phyloP scores from a whole-genome alignment of 2,329 filamentous ascomycete genomes.

The Aphanoascus verrucosus region DNA sequence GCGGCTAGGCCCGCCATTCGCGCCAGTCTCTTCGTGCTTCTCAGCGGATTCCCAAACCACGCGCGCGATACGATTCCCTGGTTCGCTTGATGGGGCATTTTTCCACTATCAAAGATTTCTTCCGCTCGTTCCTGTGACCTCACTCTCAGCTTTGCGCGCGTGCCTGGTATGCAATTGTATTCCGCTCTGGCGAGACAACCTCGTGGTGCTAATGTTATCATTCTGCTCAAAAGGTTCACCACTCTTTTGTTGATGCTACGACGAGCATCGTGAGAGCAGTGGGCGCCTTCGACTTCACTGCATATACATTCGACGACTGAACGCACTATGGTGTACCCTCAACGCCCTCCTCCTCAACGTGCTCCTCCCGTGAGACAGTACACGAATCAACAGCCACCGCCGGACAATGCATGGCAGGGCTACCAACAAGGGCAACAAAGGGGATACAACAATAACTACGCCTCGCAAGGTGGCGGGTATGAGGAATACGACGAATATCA shows the following conservation, averaged over 20 bases:
- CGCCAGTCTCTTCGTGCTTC: neutral
- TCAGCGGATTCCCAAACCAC: neutral
- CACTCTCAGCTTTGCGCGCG: too few species aligned
- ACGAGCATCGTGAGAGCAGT: too few species aligned
- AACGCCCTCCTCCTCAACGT: conserved; percentile 27
- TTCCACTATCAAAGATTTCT: too few species aligned
- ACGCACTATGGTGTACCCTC: conserved; percentile 36
- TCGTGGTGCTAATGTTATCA: too few species aligned
- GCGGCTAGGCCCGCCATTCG: conserved; percentile 4
- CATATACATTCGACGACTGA: conserved; percentile 16
- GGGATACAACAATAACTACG: conserved; percentile 19
- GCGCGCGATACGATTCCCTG: too few species aligned
- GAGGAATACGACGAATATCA: conserved; percentile 22
- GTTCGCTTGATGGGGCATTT: too few species aligned
- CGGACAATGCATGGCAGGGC: conserved; percentile 19
- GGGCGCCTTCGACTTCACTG: too few species aligned
- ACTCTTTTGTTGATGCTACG: neutral
- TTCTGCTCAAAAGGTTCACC: neutral
- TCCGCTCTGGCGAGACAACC: too few species aligned
- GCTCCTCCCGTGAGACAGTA: conserved; percentile 18
- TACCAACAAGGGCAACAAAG: conserved; percentile 21
- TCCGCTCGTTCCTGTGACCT: too few species aligned
- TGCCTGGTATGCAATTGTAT: too few species aligned
- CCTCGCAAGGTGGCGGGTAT: conserved; percentile 23
- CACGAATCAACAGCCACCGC: conserved; percentile 1